Percentiles rank a stretch among this genome's conserved stretches.
These are phyloP conservation scores for Albizia julibrissin DNA, from an alignment of 306 rosid species.

Conservation along the genomic window DNA sequence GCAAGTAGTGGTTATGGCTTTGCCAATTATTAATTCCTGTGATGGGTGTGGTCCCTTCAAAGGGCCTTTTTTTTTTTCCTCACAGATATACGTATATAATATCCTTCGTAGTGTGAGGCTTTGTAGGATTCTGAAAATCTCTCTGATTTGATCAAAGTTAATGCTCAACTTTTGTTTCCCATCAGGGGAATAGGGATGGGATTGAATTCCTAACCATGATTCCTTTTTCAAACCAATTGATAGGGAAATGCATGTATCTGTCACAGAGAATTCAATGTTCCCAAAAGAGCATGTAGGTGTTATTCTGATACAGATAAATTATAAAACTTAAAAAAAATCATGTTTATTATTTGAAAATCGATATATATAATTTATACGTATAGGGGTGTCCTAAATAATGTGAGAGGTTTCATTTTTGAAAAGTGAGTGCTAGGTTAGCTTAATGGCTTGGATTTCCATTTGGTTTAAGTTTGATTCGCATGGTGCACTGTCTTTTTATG, in stretches of 20 bases:
- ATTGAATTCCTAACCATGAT: constrained; percentile 39
- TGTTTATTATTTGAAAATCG: background rate
- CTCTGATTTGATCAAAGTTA: constrained; percentile 18
- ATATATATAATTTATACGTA: background rate
- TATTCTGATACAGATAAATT: background rate
- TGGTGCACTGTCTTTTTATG: background rate
- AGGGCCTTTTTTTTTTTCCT: background rate
- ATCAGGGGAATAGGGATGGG: constrained; percentile 34
- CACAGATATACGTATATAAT: constrained; percentile 1
- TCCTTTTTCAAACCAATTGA: constrained; percentile 28
- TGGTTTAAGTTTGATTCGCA: constrained; percentile 28
- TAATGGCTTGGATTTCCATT: background rate
- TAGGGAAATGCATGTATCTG: constrained; percentile 31
- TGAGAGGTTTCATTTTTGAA: background rate
- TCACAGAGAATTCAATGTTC: constrained; percentile 27
- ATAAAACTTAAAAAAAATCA: background rate
- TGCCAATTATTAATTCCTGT: constrained; percentile 8
- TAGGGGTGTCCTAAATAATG: background rate
- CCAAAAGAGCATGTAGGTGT: background rate
- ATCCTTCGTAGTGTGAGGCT: background rate
- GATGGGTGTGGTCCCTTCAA: constrained; percentile 34
- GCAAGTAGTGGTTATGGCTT: constrained; percentile 25
- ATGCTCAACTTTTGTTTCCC: constrained; percentile 20
- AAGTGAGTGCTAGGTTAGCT: background rate
- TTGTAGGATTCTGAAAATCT: constrained; percentile 28